Evolutionary conservation across 2,329 filamentous ascomycete genomes (phyloP).

Genomic region (Canariomyces notabilis): DNA sequence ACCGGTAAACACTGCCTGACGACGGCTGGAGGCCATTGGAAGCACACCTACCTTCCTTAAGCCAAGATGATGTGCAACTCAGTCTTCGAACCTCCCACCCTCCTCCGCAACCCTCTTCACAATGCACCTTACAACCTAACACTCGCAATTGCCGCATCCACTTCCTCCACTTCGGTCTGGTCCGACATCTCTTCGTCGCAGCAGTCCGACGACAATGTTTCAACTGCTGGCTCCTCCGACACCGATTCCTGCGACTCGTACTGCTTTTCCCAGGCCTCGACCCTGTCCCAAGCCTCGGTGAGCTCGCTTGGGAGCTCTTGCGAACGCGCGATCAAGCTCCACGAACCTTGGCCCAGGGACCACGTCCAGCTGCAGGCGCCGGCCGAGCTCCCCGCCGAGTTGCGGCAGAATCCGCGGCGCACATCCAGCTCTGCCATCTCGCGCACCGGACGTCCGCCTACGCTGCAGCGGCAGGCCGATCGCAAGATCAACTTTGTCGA

Average conservation of each 20-base stretch:
- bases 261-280: constrained; percentile 29
- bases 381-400: constrained; percentile 51
- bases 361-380: constrained; percentile 23
- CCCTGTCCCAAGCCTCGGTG: constrained; percentile 30
- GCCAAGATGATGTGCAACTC: constrained; percentile 55
- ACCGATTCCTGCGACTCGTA: constrained; percentile 39
- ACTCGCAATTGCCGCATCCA: constrained; percentile 69
- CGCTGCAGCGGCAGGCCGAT: constrained; percentile 79
- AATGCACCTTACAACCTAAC: constrained; percentile 63
- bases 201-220: constrained; percentile 62
- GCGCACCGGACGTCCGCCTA: constrained; percentile 61
- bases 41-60: constrained; percentile 24
- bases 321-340: constrained; percentile 26
- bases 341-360: constrained; percentile 31
- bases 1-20: constrained; percentile 31
- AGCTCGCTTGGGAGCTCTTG: constrained; percentile 27
- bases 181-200: constrained; percentile 68
- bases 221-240: constrained; percentile 57
- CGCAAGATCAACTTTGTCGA: constrained; percentile 95
- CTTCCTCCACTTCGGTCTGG: constrained; percentile 72
- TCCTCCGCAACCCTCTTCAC: constrained; percentile 42
- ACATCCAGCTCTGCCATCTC: constrained; percentile 50
- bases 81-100: constrained; percentile 47
- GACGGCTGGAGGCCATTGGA: constrained; percentile 32
- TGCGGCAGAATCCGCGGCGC: constrained; percentile 60